Percentiles rank a stretch among this genome's conserved stretches.
Evolutionary conservation across 2,329 filamentous ascomycete genomes (phyloP).

Genomic region (Lecanicillium sp.): DNA sequence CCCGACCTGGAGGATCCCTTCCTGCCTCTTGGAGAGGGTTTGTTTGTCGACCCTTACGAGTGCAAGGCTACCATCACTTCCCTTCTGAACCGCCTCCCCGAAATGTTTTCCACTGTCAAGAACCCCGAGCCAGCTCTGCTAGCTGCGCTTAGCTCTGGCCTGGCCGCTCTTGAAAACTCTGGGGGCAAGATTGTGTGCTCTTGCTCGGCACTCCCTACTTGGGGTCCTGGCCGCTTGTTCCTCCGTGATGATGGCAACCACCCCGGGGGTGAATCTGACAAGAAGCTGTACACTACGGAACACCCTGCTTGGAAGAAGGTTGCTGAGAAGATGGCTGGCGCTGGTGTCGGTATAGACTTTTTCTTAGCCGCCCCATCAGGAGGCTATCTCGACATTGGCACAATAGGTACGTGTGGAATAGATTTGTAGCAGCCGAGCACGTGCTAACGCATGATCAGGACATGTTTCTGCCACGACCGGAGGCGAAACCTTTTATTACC

Average conservation of each 20-base stretch:
- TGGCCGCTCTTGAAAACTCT: conserved; percentile 75
- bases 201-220: conserved; percentile 79
- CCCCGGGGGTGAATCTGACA: conserved; percentile 79
- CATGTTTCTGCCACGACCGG: conserved; percentile 84
- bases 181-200: conserved; percentile 91
- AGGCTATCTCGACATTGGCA: conserved; percentile 87
- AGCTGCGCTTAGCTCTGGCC: conserved; percentile 72
- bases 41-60: conserved; percentile 92
- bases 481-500: conserved; percentile 93
- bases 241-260: conserved; percentile 84
- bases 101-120: conserved; percentile 80
- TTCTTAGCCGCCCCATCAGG: conserved; percentile 88
- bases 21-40: conserved; percentile 78
- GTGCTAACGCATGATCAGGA: conserved; percentile 38
- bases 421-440: no score
- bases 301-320: conserved; percentile 81
- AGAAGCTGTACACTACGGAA: conserved; percentile 85
- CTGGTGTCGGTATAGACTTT: conserved; percentile 84
- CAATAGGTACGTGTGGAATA: conserved; percentile 76
- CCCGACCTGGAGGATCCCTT: conserved; percentile 96
- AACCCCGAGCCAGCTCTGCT: conserved; percentile 85
- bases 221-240: conserved; percentile 78
- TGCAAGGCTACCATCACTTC: conserved; percentile 79
- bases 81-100: conserved; percentile 75
- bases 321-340: conserved; percentile 78